These are phyloP conservation scores for Bruguiera hainesii DNA, from an alignment of 441 rosid genomes.

Conservation along the genomic window DNA sequence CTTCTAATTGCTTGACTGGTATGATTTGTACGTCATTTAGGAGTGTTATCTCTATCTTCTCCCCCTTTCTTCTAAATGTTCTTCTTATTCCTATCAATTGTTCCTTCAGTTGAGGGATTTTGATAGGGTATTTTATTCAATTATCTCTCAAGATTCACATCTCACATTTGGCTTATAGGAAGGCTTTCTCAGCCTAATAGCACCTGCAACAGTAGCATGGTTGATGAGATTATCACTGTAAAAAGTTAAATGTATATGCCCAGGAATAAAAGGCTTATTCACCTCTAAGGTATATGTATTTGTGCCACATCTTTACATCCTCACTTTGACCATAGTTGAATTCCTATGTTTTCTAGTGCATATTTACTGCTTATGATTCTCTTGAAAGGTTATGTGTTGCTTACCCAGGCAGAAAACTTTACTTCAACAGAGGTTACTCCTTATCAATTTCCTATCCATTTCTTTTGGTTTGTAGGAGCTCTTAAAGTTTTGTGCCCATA, in stretches of 20 bases:
- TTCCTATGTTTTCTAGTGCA: slow-evolving; percentile 9
- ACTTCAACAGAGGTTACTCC: slow-evolving; percentile 7
- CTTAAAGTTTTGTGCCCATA: slow-evolving; percentile 10
- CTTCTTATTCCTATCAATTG: no score
- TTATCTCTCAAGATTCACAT: slow-evolving; percentile 5
- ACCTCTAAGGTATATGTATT: background rate
- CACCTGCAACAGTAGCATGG: background rate
- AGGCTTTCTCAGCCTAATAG: background rate
- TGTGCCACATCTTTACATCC: background rate
- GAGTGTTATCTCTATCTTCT: background rate
- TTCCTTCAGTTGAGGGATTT: background rate
- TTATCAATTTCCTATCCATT: slow-evolving; percentile 8
- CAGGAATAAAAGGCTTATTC: background rate
- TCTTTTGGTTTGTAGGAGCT: slow-evolving; percentile 18
- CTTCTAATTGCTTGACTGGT: slow-evolving; percentile 2
- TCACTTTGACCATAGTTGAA: slow-evolving; percentile 7
- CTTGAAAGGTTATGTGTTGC: background rate
- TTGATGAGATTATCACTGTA: slow-evolving; percentile 8
- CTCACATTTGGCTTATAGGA: slow-evolving; percentile 14
- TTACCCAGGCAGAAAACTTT: background rate
- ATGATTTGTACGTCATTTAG: background rate
- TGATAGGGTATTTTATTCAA: background rate
- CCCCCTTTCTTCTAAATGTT: background rate
- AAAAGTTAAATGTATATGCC: background rate
- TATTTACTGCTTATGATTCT: background rate